Evolutionary conservation across 352 stramenopile species (phyloP), one percentile per base, ranked within the genome.

Genomic region (Phytophthora cryptogea): DNA sequence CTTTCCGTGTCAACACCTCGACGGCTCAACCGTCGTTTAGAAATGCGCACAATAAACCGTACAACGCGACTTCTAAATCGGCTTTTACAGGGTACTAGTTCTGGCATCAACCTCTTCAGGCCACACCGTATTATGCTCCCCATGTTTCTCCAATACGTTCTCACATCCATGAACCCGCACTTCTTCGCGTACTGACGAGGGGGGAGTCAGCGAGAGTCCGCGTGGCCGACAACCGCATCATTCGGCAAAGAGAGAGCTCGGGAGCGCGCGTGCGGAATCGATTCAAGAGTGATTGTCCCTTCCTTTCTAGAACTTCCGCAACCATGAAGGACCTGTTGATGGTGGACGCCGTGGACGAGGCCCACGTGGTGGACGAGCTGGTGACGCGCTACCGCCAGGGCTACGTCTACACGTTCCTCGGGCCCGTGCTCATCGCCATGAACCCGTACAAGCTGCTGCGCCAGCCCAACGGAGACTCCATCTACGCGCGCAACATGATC

Each of bases 401-500:
- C 60, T 77, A 94, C 64, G 86, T 96, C 41, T 96, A 97, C 79
- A 96, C 79, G 71, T 97, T 95, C 77, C 88, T 96, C n/a, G 90
- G 90, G 0, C 84, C 86, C 31, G 87, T 97, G 53, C 83, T 97
- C 33, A 92, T 97, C 62, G 86, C 88, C 46, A 84, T 93, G 66
- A 97, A 97, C 74, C 89, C 89, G 42, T 97, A 96, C 82, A 94
- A 94, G 74, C 61, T 89, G 76, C 68, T 91, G 47, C 75, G 63
- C 45, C 74, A 87, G 62, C 74, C 75, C 59, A 69, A 80, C 51
- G 82, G 82, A 32, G 66, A 77, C 62, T 90, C 83, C 27, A 91
- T 93, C 68, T 94, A 93, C 72, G 83, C 80, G 37, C 64, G 49
- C 42, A 83, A 87, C 67, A 86, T 89, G 72, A 86, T 94, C 57